Evolutionary conservation across 257 asterid species (phyloP), one percentile per base, ranked within the genome.

Genomic region (Echium plantagineum): DNA sequence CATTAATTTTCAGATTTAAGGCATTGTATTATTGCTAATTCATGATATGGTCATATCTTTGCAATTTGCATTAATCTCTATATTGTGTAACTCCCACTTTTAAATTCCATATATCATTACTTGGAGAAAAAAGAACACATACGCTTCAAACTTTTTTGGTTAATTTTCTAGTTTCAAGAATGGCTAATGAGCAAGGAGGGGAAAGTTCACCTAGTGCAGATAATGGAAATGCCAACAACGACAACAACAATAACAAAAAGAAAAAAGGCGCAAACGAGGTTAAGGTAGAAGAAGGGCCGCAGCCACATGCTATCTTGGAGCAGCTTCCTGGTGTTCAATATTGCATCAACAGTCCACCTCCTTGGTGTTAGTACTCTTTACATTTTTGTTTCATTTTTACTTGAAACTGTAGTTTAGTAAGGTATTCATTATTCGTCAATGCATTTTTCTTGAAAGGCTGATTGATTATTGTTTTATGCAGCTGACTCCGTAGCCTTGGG

Each of bases 271-370:
- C 49, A 1, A 48, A 28, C 47, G 74, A 26, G 5, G 66, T 47
- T 42, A 67, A 53, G 19, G 60, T 22, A 58, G 62, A 32, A 32
- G 75, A 68, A 30, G 61, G 76, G 53, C 76, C 61, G 13, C 67
- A 69, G 56, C 73, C 89, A 15, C 94, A 81, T 67, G 82, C 89
- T 0, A 76, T 78, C 55, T 59, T 80, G 35, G 94, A 82, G 38
- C 94, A 84, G 69, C 78, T 86, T 4, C 81, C 87, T 3, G 85
- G 79, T 63, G 77, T 87, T 38, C 84, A 84, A 59, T 87, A 75
- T 55, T 87, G 96, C 73, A 66, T 87, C 68, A 87, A 80, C 68
- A 87, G 94, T 56, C 89, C 96, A 47, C 94, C 96, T 55, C 86
- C 94, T 38, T 63, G 72, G 81, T 10, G 96, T 84, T 10, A 48